phyloP scores from a whole-genome alignment of 129 eudicot species.

The Glebionis coronaria region DNA sequence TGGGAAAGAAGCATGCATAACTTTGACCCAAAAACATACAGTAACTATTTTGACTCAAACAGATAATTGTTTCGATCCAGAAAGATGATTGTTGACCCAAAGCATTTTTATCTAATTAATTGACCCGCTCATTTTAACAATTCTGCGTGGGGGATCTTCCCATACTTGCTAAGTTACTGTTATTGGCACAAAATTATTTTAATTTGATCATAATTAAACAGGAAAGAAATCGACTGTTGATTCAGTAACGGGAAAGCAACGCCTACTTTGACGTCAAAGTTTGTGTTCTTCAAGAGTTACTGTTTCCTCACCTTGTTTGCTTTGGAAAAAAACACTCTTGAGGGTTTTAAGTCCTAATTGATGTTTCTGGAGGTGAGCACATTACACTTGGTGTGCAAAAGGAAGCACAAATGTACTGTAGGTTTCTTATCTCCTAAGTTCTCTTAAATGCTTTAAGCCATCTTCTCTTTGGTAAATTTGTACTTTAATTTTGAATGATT shows the following conservation, averaged over 20 bases:
- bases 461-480: background rate
- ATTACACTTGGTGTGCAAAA: too few species aligned
- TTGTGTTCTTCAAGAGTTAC: background rate
- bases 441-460: background rate
- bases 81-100: too few species aligned
- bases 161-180: background rate
- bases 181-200: background rate
- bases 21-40: too few species aligned
- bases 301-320: background rate
- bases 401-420: too few species aligned
- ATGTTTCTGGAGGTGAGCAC: background rate
- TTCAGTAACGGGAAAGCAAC: slow-evolving; percentile 78
- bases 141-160: too few species aligned
- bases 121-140: too few species aligned
- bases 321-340: background rate
- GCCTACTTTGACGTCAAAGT: slow-evolving; percentile 51
- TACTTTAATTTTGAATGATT: background rate
- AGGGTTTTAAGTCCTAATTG: background rate
- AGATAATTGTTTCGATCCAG: too few species aligned
- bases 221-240: slow-evolving; percentile 71
- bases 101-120: too few species aligned
- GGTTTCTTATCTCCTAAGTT: background rate
- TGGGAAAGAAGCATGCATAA: too few species aligned
- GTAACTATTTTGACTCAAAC: too few species aligned
- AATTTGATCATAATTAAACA: slow-evolving; percentile 28